Evolutionary conservation across 768 basidiomycete genomes (phyloP).

Genomic region (Russula virescens): DNA sequence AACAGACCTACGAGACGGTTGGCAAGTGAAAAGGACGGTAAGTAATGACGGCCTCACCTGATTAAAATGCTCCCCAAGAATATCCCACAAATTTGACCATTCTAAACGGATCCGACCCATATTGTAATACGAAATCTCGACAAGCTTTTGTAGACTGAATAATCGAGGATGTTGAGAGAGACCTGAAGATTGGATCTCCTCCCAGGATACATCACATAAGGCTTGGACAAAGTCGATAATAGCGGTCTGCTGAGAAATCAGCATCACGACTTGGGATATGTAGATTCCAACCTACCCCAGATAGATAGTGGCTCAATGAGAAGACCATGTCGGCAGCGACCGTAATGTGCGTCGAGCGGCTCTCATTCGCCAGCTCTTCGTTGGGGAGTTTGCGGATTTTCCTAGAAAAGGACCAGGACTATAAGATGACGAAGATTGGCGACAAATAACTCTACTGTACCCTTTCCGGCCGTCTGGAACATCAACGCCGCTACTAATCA

Average conservation of each 20-base stretch:
- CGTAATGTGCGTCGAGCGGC: slow-evolving; percentile 95
- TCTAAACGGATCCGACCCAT: slow-evolving; percentile 97
- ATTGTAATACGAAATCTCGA: slow-evolving; percentile 99
- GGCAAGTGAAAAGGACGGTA: not conserved
- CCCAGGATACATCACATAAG: slow-evolving; percentile 95
- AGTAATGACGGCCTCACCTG: slow-evolving; percentile 49
- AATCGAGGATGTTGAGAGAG: slow-evolving; percentile 89
- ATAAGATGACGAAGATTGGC: not conserved
- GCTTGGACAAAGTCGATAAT: slow-evolving; percentile 98
- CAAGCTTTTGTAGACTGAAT: slow-evolving; percentile 96
- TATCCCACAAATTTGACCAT: slow-evolving; percentile 98
- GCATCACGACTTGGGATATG: not conserved
- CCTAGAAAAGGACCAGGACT: slow-evolving; percentile 28
- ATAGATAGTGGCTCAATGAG: slow-evolving; percentile 88
- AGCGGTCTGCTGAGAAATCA: slow-evolving; percentile 56
- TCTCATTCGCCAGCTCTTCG: slow-evolving; percentile 95
- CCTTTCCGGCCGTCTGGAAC: slow-evolving; percentile 77
- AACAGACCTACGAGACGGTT: slow-evolving; percentile 69
- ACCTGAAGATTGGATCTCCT: slow-evolving; percentile 97
- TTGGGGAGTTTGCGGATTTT: slow-evolving; percentile 59
- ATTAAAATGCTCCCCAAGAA: slow-evolving; percentile 97
- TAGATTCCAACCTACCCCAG: slow-evolving; percentile 62
- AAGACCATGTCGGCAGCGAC: slow-evolving; percentile 99
- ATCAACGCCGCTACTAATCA: slow-evolving; percentile 89
- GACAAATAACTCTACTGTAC: slow-evolving; percentile 40